Percentiles rank a stretch among this genome's conserved stretches.
Conservation (phyloP, 2,329 filamentous ascomycete species). For the Xylaria sp. region DNA sequence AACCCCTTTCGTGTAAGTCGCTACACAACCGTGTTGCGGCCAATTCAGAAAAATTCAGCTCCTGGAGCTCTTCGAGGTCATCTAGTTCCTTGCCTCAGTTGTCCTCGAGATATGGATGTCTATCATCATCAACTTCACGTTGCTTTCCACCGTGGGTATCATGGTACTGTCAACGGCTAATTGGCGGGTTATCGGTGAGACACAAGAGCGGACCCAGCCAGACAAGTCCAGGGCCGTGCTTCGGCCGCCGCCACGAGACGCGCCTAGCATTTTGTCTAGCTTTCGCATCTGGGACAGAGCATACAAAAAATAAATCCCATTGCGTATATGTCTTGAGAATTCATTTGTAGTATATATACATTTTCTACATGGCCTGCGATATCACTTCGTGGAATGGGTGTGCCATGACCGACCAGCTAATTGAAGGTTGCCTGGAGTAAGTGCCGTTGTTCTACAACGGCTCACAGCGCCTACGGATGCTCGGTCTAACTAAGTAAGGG, state of each 20-base stretch:
- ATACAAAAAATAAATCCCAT: neutral
- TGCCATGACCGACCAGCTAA: neutral
- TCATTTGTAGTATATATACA: neutral
- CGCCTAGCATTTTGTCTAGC: constrained; percentile 15
- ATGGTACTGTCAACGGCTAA: constrained; percentile 11
- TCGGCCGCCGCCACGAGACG: constrained; percentile 20
- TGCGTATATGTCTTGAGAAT: neutral
- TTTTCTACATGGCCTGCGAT: neutral
- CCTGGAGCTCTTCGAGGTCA: neutral
- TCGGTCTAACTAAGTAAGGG: neutral
- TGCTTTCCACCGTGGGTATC: neutral
- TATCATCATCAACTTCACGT: neutral
- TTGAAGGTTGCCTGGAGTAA: neutral
- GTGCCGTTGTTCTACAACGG: neutral
- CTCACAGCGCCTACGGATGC: neutral
- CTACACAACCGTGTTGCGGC: neutral
- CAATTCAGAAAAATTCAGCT: neutral
- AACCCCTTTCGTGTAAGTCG: constrained; percentile 27
- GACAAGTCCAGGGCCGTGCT: constrained; percentile 17
- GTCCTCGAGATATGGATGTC: neutral
- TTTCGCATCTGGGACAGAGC: neutral
- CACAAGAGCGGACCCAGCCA: constrained; percentile 26
- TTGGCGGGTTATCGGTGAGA: constrained; percentile 25
- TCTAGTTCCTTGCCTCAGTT: neutral
- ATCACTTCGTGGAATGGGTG: neutral